Conservation (phyloP, 306 rosid species). For the Cucumis sativus region DNA sequence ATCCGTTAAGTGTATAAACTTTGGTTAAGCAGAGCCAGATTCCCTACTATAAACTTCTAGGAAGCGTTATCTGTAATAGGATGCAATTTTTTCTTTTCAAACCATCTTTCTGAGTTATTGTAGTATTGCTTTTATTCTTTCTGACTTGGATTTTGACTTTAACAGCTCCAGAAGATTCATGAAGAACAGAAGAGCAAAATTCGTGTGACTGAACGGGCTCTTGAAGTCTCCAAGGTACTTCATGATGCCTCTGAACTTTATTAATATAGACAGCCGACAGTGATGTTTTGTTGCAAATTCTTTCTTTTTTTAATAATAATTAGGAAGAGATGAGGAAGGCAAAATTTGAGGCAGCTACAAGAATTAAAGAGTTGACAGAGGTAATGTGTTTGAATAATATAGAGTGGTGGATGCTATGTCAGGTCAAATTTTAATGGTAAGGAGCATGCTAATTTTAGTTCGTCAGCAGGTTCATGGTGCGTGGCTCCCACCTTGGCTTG, state of each 20-base stretch:
- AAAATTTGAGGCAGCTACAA: constrained; percentile 56
- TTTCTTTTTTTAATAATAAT: not conserved
- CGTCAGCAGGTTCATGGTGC: constrained; percentile 64
- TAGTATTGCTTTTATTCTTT: not conserved
- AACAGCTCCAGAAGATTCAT: constrained; percentile 59
- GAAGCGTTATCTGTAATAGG: not conserved
- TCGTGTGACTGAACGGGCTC: constrained; percentile 69
- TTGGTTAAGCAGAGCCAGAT: not conserved
- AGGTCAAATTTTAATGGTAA: not conserved
- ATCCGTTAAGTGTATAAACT: not conserved
- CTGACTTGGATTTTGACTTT: constrained; percentile 4
- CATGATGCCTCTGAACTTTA: constrained; percentile 6
- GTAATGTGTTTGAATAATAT: constrained; percentile 26
- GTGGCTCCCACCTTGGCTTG: constrained; percentile 96
- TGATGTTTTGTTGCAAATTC: constrained; percentile 13
- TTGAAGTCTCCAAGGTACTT: constrained; percentile 76
- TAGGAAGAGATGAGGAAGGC: constrained; percentile 92
- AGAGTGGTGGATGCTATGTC: constrained; percentile 3
- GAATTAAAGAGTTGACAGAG: constrained; percentile 49
- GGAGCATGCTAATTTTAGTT: constrained; percentile 19
- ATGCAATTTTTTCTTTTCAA: not conserved
- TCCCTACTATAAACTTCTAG: not conserved
- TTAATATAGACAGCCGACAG: not conserved
- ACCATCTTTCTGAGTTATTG: not conserved
- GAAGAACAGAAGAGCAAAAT: constrained; percentile 61